Evolutionary conservation across 2,329 filamentous ascomycete genomes (phyloP), one percentile per base, ranked within the genome.

Genomic region (Diaporthe helianthi): DNA sequence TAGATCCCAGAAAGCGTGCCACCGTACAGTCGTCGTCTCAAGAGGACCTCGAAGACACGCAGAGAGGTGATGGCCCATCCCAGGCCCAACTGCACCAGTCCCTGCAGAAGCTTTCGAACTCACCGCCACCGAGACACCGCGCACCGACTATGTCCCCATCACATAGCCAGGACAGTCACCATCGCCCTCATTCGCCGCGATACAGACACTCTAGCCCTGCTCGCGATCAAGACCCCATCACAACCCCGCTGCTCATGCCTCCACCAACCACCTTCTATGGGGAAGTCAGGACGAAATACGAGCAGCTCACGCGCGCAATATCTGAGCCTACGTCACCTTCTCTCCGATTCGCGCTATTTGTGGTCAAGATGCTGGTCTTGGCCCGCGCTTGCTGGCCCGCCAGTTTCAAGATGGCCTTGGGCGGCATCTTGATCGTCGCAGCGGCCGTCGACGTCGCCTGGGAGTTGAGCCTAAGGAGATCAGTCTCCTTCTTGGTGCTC

Each of bases 331-430:
- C 70, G n/a, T 46, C 70, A 47, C 55, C 70, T n/a, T 65, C 81
- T 6, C 72, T 86, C 24, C 90, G 90, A 58, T 79, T 93, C 3
- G 74, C 79, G 1, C 74, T 94, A 1, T 94, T 97, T 74, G 77
- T 91, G 7, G 73, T 86, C 61, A 97, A 97, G 78, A 80, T 94
- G 10, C 80, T 85, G 15, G 88, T 88, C 0, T 79, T 96, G 12
- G 84, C 86, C 3, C 84, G 86, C 55, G 87, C 90, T 0, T 97
- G 94, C 78, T 89, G 88, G 77, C 93, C 93, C 0, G 89, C 90
- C 69, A 88, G 89, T 52, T 84, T 88, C n/a, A 90, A 86, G 53
- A 82, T 88, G 8, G 86, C 86, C 78, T 80, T 94, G 5, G 83
- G 89, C 5, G 89, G 91, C 73, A 89, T 91, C 3, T 81, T 97